Base-by-base conservation (phyloP, 345 rosid genomes). In the Turritis glabra region DNA sequence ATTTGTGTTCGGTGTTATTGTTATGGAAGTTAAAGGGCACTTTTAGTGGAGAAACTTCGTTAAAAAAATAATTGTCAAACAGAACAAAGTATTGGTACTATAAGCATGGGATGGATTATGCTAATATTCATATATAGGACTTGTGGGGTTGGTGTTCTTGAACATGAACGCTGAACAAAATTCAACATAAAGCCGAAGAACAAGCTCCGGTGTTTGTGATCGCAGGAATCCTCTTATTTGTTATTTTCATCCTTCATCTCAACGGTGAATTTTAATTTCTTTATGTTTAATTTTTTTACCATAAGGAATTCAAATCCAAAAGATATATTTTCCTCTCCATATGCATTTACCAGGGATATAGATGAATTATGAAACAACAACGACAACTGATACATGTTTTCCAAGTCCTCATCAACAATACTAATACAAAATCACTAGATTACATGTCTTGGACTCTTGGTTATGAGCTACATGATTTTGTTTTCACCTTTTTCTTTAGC, bases 11-110 rank as follows among this genome's bases (percentile, higher is more conserved):
- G 58, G 70, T 48, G 43, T 15, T 65, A 37, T 65, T 18, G 15
- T 21, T 50, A 32, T 65, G 70, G 58, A 65, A 48, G 58, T 48
- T 65, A 38, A 65, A 32, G 32, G 56, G 41, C 12, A 29, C 18
- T 7, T 64, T 64, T 11, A 13, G 56, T 19, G 29, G 8, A 2
- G 69, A 37, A 19, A 18, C 43, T 64, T 64, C 19, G 30, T 47
- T 26, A 30, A 23, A 19, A 19, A 41, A 17, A n/a, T 27, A 64
- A 27, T 46, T 1, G 3, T 58, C 27, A 58, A 22, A 57, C 43
- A 33, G 41, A 64, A 46, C 40, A 65, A 48, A 48, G 46, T 48
- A 64, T 21, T 47, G 27, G 26, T 38, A n/a, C 19, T 21, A 7
- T 48, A 33, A 41, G 46, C 58, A 13, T 2, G 22, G 46, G 58